Percentiles rank a stretch among this genome's conserved stretches.
Conservation (phyloP, 306 rosid genomes). For the Pterocarpus santalinus region DNA sequence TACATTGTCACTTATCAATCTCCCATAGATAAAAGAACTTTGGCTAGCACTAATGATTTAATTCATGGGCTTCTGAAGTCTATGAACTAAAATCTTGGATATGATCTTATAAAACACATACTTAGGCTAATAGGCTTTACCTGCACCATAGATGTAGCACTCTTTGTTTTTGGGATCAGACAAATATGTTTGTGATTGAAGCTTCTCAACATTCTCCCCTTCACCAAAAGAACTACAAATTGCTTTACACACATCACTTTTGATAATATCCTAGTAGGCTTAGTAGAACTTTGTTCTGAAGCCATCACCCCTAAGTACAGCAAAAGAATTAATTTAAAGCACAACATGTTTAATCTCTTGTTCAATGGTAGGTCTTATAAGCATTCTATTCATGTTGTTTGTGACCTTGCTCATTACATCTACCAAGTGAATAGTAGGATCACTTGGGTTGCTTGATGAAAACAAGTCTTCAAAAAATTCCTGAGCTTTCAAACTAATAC, state of each 20-base stretch:
- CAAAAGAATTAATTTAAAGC: background rate
- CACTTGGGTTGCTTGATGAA: background rate
- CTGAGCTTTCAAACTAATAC: background rate
- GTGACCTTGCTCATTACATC: too few relatives aligned
- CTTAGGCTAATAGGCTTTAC: background rate
- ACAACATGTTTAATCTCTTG: background rate
- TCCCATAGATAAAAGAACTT: background rate
- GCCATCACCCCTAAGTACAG: background rate
- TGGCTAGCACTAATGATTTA: background rate
- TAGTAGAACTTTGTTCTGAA: background rate
- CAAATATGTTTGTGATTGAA: background rate
- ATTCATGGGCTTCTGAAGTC: background rate
- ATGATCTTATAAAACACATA: background rate
- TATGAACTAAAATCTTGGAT: background rate
- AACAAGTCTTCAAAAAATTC: too few relatives aligned
- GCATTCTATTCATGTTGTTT: background rate
- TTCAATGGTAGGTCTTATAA: background rate
- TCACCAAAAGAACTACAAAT: background rate
- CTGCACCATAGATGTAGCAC: background rate
- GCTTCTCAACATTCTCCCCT: background rate
- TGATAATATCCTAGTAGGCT: background rate
- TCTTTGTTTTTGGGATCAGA: background rate
- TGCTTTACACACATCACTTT: background rate
- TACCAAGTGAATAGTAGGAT: background rate
- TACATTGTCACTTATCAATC: background rate